Evolutionary conservation across 139 green algal species (phyloP), one percentile per base, ranked within the genome.

Genomic region (Spirogloea muscicola): DNA sequence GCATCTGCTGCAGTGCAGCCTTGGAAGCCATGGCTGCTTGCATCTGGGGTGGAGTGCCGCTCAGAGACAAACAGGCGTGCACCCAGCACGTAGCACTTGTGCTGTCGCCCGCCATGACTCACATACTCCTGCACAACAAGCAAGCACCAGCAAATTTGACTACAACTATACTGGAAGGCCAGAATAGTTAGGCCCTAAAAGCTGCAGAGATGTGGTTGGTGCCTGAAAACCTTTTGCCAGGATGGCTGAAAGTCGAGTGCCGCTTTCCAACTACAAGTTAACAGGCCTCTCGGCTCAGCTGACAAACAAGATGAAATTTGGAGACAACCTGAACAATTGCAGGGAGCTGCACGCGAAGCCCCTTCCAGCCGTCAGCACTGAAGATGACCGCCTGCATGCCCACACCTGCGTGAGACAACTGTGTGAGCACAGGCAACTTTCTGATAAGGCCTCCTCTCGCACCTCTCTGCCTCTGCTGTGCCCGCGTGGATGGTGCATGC

Each of bases 51-150:
- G 51, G 72, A 81, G 10, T 31, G 34, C 29, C 76, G 34, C 27
- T 31, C 6, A 3, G 68, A 31, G 1, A 42, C 40, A 3, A 79
- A 18, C 52, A 91, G 79, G 76, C 84, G 59, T 21, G 85, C 77
- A 0, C 86, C 87, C 7, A 91, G 76, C 7, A 88, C 84, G 43
- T 95, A 95, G 36, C 87, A 87, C 73, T 95, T 95, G 80, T 86
- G 84, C 49, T 94, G 67, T n/a, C 41, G 1, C 0, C 74, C 87
- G 10, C 84, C 86, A 55, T 95, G 90, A 69, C 93, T 87, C 18
- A 94, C 82, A 60, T 91, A 95, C 77, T 93, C 84, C 76, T 95
- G 90, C 21, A 89, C 58, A 33, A 92, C 72, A 29, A n/a, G n/a
- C n/a, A n/a, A n/a, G n/a, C n/a, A n/a, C n/a, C n/a, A n/a, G n/a